Evolutionary conservation across 2,329 filamentous ascomycete species (phyloP), one percentile per base, ranked within the genome.

Genomic region (Lasiodiplodia sp.): DNA sequence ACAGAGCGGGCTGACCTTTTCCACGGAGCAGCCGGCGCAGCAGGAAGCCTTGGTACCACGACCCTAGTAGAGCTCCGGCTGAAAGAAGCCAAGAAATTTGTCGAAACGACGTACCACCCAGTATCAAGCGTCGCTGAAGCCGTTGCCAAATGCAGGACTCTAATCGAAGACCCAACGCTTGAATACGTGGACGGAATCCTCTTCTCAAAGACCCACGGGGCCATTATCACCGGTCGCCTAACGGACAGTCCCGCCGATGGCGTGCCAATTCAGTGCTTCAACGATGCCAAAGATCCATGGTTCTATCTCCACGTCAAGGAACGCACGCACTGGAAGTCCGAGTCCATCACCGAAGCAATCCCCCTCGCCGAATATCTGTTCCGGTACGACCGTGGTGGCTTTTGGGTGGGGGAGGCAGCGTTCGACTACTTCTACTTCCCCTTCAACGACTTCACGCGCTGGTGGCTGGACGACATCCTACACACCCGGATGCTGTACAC

Each of bases 341-440:
- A 37, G 8, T 21, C 51, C 12, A 76, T 83, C 3, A 72, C 77
- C 66, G 88, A 91, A 69, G 86, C 86, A 68, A 84, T 92, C 1
- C 89, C 89, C 0, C 72, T 92, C 0, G 79, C 80, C 1, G 89
- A 92, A 74, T 92, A 92, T 76, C 85, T 92, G 67, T 92, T 92
- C 78, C 86, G 90, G 16, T 92, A 91, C 78, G 89, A 92, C 75
- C 85, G 89, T 28, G 90, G 88, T 52, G 88, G 86, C 2, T 92
- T 92, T 79, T 92, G 89, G 90, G 86, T 87, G 2, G 89, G 86
- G 0, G 18, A 25, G 1, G 16, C 51, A 68, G 87, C 88, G 1
- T 91, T 89, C 78, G 77, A 80, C 25, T 92, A 92, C 78, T 91
- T 91, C 76, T 34, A 12, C 16, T 86, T 81, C 52, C 89, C 89